A percentile compares a stretch with the other conserved stretches of the same genome.
Conservation (phyloP, 2,329 filamentous ascomycete species). For the Trematosphaeria pertusa region DNA sequence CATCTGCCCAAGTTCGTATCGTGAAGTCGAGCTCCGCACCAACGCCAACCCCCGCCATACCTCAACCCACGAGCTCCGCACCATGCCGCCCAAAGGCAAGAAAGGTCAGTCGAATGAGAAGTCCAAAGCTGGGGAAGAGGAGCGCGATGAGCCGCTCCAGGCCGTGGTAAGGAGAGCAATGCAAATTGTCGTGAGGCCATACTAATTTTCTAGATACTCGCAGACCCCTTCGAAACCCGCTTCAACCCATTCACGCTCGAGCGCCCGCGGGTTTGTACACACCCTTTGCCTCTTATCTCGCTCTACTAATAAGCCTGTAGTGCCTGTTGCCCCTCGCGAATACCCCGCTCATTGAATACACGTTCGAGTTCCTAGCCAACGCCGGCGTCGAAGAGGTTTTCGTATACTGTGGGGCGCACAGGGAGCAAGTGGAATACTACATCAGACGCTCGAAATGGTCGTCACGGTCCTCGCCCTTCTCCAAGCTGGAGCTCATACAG, state of each 20-base stretch:
- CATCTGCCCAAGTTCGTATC: conserved; percentile 18
- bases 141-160: conserved; percentile 68
- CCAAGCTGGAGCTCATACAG: conserved; percentile 81
- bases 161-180: conserved; percentile 60
- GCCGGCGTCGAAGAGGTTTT: conserved; percentile 94
- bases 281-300: not conserved
- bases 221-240: conserved; percentile 92
- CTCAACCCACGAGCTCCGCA: conserved; percentile 17
- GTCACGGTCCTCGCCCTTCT: conserved; percentile 78
- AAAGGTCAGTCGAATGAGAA: conserved; percentile 49
- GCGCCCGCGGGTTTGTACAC: conserved; percentile 75
- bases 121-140: conserved; percentile 58
- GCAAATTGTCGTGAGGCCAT: conserved; percentile 9
- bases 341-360: conserved; percentile 95
- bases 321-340: conserved; percentile 94
- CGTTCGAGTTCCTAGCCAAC: conserved; percentile 93
- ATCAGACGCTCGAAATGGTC: conserved; percentile 80
- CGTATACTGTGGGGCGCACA: conserved; percentile 88
- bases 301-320: conserved; percentile 54
- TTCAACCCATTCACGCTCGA: conserved; percentile 91
- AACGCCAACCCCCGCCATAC: conserved; percentile 16
- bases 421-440: conserved; percentile 85
- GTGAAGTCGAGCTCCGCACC: too few relatives aligned
- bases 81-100: conserved; percentile 58
- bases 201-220: conserved; percentile 70